Evolutionary conservation across 164 flowering plant species (phyloP), one percentile per base, ranked within the genome.

Genomic region (Taxillus chinensis): DNA sequence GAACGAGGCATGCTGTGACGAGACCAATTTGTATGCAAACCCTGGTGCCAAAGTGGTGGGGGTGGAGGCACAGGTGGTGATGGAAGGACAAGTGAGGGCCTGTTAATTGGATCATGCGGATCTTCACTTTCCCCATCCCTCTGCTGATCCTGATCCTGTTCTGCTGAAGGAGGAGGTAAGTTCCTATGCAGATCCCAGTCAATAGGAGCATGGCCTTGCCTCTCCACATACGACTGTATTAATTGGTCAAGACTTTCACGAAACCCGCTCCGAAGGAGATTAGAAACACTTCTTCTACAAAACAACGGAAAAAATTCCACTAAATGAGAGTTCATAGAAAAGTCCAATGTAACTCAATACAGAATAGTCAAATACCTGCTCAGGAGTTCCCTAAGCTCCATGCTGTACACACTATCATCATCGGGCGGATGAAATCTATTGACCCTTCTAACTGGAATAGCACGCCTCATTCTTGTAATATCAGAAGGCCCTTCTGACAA

Each of bases 341-440:
- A 7, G 4, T n/a, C 27, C 39, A 12, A 51, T 27, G 27, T 27
- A 27, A 27, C 27, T 27, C 27, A 27, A 27, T 27, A 27, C 27
- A 27, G 27, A 64, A 57, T 8, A 8, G 55, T 58, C 8, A 64
- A 37, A 6, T 68, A 91, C 99, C 99, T 91, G 93, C 97, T 85
- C n/a, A 91, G 68, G 40, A 95, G 90, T 67, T 95, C 99, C 71
- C 99, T 85, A 56, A 95, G 97, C 75, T 95, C 99, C 95, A 95
- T 95, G 66, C 95, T 91, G 62, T 95, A 91, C 63, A 91, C 97
- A 71, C 83, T 89, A 67, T 95, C 97, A 78, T 95, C 96, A 67
- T 91, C 97, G 27, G 96, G 96, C 5, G 92, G 97, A 50, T 87
- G 93, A 69, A 91, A 89, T 70, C 95, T 78, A 65, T 70, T 82